Conservation (phyloP, 768 basidiomycete genomes). For the Vararia minispora region DNA sequence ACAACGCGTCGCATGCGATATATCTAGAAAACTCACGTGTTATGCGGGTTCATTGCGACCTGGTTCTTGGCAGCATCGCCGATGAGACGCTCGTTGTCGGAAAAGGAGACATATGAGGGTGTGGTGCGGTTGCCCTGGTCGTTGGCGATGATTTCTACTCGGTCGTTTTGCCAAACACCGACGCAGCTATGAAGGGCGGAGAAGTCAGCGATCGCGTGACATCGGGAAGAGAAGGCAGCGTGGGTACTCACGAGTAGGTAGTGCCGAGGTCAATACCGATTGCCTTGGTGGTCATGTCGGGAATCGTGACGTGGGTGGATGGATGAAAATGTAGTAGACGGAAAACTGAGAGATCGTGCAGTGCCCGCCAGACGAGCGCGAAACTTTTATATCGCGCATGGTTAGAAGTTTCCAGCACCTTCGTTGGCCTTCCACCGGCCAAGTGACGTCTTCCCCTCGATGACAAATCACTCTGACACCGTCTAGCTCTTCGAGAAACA, state of each 20-base stretch:
- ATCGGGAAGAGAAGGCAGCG: background rate
- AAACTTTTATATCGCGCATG: slow-evolving; percentile 15
- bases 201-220: slow-evolving; percentile 1
- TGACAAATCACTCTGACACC: background rate
- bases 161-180: slow-evolving; percentile 99
- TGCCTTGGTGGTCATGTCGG: slow-evolving; percentile 42
- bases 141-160: slow-evolving; percentile 96
- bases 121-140: slow-evolving; percentile 94
- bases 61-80: slow-evolving; percentile 99
- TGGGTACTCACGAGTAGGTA: slow-evolving; percentile 76
- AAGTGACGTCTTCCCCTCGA: background rate
- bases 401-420: slow-evolving; percentile 19
- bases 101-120: slow-evolving; percentile 93
- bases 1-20: slow-evolving; percentile 10
- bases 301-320: slow-evolving; percentile 2
- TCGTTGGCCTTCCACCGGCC: slow-evolving; percentile 13
- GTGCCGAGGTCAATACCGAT: slow-evolving; percentile 89
- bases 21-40: slow-evolving; percentile 42
- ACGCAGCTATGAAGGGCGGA: slow-evolving; percentile 57
- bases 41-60: slow-evolving; percentile 95
- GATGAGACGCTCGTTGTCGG: slow-evolving; percentile 91
- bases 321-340: slow-evolving; percentile 11
- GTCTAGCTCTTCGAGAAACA: background rate
- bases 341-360: slow-evolving; percentile 10
- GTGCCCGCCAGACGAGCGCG: slow-evolving; percentile 6